A percentile compares a stretch with the other conserved stretches of the same genome.
Evolutionary conservation across 257 asterid species (phyloP).

Genomic region (Gardenia jasminoides): DNA sequence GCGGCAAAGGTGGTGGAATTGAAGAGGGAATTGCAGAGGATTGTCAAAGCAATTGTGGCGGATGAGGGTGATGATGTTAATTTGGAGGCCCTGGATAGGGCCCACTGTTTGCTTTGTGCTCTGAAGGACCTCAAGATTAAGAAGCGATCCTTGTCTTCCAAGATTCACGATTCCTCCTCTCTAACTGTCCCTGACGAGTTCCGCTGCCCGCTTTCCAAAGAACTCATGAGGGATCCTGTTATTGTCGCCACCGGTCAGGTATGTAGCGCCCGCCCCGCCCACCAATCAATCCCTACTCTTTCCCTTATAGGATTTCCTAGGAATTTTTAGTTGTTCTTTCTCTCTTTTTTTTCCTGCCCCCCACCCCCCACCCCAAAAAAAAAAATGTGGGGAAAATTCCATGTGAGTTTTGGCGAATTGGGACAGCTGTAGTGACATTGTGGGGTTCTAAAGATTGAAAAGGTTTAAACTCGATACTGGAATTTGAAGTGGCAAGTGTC

Average conservation of each 20-base stretch:
- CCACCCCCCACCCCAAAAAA: too few species aligned
- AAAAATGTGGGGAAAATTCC: not conserved
- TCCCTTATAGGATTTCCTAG: not conserved
- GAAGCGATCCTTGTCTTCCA: conserved; percentile 31
- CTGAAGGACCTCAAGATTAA: conserved; percentile 62
- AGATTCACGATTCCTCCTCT: conserved; percentile 17
- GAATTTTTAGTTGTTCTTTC: not conserved
- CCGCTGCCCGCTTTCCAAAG: conserved; percentile 78
- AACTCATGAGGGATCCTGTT: conserved; percentile 92
- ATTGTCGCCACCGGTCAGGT: conserved; percentile 86
- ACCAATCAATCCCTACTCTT: not conserved
- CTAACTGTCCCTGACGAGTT: conserved; percentile 77
- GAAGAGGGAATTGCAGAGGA: conserved; percentile 65
- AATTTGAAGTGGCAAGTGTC: conserved; percentile 7
- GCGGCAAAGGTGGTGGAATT: conserved; percentile 54
- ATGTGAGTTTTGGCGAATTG: not conserved
- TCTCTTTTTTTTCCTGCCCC: not conserved
- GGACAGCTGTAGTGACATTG: not conserved
- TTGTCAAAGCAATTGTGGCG: conserved; percentile 50
- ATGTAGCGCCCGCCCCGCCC: not conserved
- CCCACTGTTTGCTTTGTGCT: conserved; percentile 44
- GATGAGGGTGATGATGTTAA: conserved; percentile 48
- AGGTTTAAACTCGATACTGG: not conserved
- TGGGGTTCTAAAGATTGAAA: not conserved
- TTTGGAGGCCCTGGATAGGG: conserved; percentile 60